Percentiles rank a stretch among this genome's conserved stretches.
Evolutionary conservation across 208 protist species (phyloP).

Genomic region (Leishmania tarentolae): DNA sequence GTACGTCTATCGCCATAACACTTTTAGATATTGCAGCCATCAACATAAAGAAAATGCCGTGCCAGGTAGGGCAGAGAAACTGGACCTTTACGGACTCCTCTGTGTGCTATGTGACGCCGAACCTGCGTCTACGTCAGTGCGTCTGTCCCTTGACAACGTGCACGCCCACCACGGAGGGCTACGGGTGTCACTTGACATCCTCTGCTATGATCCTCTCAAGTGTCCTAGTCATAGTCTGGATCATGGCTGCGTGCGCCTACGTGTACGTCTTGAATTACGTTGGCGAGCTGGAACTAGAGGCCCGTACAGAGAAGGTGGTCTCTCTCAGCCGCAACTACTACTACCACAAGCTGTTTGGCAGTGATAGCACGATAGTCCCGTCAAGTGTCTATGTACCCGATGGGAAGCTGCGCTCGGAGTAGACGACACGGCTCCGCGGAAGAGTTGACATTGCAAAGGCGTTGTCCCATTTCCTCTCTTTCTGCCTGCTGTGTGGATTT

Average conservation of each 20-base stretch:
- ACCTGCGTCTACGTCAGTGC: constrained; percentile 70
- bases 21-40: background rate
- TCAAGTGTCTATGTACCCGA: constrained; percentile 17
- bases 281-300: constrained; percentile 43
- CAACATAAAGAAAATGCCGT: constrained; percentile 29
- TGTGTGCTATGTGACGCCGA: constrained; percentile 67
- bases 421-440: background rate
- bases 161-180: constrained; percentile 31
- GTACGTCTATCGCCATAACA: background rate
- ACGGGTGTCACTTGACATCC: constrained; percentile 61
- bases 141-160: constrained; percentile 81
- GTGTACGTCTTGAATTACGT: constrained; percentile 65
- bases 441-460: background rate
- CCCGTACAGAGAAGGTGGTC: constrained; percentile 25
- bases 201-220: constrained; percentile 60
- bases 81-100: constrained; percentile 79
- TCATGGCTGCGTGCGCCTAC: constrained; percentile 66
- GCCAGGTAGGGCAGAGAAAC: constrained; percentile 43
- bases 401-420: constrained; percentile 3
- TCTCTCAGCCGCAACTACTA: constrained; percentile 63
- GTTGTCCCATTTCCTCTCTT: background rate
- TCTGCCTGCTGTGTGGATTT: background rate
- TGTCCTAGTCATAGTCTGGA: constrained; percentile 64
- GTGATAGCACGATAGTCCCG: constrained; percentile 13
- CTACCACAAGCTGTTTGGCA: constrained; percentile 79